Evolutionary conservation across 768 basidiomycete genomes (phyloP).

Genomic region (Tulasnella sp.): DNA sequence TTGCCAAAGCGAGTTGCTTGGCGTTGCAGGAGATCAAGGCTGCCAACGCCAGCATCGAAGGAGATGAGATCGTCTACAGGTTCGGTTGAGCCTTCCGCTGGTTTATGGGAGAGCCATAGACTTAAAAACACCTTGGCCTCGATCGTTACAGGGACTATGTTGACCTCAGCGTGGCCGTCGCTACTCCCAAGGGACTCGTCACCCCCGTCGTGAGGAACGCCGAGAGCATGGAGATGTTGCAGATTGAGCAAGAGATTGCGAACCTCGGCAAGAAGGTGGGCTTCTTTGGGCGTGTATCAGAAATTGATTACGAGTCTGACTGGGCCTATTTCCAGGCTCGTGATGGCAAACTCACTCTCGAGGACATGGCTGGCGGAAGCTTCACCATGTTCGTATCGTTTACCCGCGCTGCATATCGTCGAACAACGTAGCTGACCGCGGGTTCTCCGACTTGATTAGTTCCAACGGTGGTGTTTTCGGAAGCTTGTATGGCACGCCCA

Average conservation of each 20-base stretch:
- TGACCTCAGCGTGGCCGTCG: slow-evolving; percentile 91
- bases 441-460: slow-evolving; percentile 36
- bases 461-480: slow-evolving; percentile 99
- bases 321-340: slow-evolving; percentile 44
- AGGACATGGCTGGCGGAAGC: slow-evolving; percentile 97
- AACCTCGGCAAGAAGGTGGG: slow-evolving; percentile 72
- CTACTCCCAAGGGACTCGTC: slow-evolving; percentile 94
- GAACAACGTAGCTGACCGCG: neutral
- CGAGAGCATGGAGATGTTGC: slow-evolving; percentile 76
- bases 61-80: slow-evolving; percentile 38
- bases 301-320: neutral
- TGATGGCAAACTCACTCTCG: slow-evolving; percentile 88
- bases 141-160: slow-evolving; percentile 56
- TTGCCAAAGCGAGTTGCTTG: slow-evolving; percentile 76
- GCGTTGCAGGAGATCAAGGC: slow-evolving; percentile 87
- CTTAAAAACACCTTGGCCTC: slow-evolving; percentile 80
- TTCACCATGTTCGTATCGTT: slow-evolving; percentile 75
- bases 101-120: slow-evolving; percentile 30
- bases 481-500: slow-evolving; percentile 94
- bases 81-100: neutral
- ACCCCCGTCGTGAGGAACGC: slow-evolving; percentile 92
- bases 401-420: neutral
- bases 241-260: slow-evolving; percentile 90
- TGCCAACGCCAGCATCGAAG: slow-evolving; percentile 89
- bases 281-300: neutral